Conservation (phyloP, 2,329 filamentous ascomycete genomes). For the Talaromyces atroroseus region DNA sequence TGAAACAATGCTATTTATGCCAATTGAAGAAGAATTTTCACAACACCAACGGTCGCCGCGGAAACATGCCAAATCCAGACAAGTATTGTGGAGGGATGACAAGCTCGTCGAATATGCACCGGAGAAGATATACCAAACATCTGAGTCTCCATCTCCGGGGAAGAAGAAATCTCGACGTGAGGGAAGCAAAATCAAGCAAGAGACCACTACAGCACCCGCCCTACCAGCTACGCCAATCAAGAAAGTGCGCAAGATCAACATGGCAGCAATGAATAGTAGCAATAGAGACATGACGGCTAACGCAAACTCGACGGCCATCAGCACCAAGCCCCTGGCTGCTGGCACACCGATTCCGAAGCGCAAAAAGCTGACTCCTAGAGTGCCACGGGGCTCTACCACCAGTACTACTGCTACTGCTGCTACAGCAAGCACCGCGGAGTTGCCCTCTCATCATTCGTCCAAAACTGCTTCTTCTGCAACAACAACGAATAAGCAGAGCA, state of each 20-base stretch:
- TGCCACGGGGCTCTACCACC: slow-evolving; percentile 21
- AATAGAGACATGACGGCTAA: background rate
- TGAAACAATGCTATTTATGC: background rate
- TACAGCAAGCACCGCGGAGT: background rate
- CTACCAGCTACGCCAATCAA: slow-evolving; percentile 14
- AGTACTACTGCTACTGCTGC: background rate
- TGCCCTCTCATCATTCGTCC: background rate
- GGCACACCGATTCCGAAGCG: slow-evolving; percentile 24
- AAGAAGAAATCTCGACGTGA: slow-evolving; percentile 17
- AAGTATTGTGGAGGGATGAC: slow-evolving; percentile 33
- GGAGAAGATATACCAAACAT: background rate
- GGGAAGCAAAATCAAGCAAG: background rate
- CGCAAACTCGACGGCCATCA: background rate
- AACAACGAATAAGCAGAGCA: background rate
- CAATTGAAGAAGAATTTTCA: background rate
- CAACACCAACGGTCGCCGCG: background rate
- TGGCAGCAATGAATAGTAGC: background rate
- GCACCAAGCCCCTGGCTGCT: slow-evolving; percentile 10
- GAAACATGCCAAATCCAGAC: slow-evolving; percentile 21
- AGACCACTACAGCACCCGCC: background rate
- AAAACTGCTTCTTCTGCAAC: background rate
- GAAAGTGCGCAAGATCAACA: slow-evolving; percentile 12
- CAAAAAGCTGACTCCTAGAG: slow-evolving; percentile 32
- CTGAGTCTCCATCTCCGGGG: slow-evolving; percentile 5
- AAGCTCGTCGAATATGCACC: slow-evolving; percentile 29